These are phyloP conservation scores for Verticillium dahliae DNA, from an alignment of 2,329 filamentous ascomycete genomes.

Conservation along the genomic window DNA sequence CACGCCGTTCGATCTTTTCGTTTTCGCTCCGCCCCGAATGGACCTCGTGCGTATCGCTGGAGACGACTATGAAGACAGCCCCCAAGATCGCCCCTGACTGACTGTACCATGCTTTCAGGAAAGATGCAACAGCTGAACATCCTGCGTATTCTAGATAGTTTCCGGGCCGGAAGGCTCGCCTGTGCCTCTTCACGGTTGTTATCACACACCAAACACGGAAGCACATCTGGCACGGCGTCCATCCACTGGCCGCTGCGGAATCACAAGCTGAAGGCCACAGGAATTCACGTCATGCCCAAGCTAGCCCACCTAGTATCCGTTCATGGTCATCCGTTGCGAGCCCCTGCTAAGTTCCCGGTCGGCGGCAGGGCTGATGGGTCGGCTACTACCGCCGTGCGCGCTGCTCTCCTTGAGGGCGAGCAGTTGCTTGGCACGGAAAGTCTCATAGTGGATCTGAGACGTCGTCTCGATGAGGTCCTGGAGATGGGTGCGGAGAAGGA, in stretches of 20 bases:
- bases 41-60: not conserved
- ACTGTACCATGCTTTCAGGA: not conserved
- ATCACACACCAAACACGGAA: not conserved
- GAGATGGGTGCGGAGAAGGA: constrained; percentile 94
- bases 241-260: not conserved
- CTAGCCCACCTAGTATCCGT: constrained; percentile 69
- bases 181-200: not conserved
- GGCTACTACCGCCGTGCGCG: constrained; percentile 73
- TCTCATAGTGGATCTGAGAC: constrained; percentile 99
- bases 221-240: not conserved
- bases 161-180: not conserved
- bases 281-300: not conserved
- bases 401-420: constrained; percentile 97
- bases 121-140: not conserved
- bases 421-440: constrained; percentile 98
- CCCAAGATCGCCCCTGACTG: not conserved
- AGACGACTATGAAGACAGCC: not conserved
- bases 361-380: constrained; percentile 91
- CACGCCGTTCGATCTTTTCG: not conserved
- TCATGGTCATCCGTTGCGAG: constrained; percentile 98
- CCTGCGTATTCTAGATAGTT: not conserved
- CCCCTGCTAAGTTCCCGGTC: constrained; percentile 94
- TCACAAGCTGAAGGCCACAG: not conserved
- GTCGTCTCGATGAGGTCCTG: constrained; percentile 99
- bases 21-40: not conserved